Base-by-base conservation (phyloP, 2,329 filamentous ascomycete species). In the Aspergillus ibericus region DNA sequence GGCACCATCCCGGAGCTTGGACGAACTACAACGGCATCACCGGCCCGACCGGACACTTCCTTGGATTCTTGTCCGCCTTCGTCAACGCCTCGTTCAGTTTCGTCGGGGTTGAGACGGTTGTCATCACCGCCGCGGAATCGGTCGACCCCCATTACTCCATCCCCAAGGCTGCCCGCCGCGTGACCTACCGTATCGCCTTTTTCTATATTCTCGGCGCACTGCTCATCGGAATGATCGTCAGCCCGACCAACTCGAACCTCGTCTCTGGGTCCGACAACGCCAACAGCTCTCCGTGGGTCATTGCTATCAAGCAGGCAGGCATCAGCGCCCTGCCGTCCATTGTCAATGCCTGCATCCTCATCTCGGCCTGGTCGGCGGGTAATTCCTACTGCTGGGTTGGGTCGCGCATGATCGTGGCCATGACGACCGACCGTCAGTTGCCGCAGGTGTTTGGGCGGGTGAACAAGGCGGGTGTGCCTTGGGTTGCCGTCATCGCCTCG, bases 391-490 rank as follows among this genome's bases (percentile, higher is more conserved):
- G 74, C 66, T 78, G 75, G 40, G 78, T 83, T 1, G 85, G 84
- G 27, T 85, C 85, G 0, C 81, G 86, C 48, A 83, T 85, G 34
- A 75, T 88, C 4, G 84, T 85, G 62, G 83, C 82, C 4, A 75
- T 88, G 55, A 85, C 85, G 0, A 78, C 85, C 13, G 85, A 87
- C 70, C 75, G 77, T 18, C 85, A 87, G 61, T 82, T 86, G 0
- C 85, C 85, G 0, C 76, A 78, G 46, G 66, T 87, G 62, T 86
- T 87, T 66, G 74, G 83, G 48, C 77, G 81, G 22, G 83, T 82
- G 1, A 81, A 76, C 20, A 72, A 75, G 20, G 80, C 78, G 66
- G 83, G 83, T 42, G 79, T 81, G 0, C 86, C 87, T 1, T 88
- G 85, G 60, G 75, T 82, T 20, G 73, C 74, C 7, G 85, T 87